These are phyloP conservation scores for Macrolepiota dolichaula DNA, from an alignment of 768 basidiomycete genomes.

Conservation along the genomic window DNA sequence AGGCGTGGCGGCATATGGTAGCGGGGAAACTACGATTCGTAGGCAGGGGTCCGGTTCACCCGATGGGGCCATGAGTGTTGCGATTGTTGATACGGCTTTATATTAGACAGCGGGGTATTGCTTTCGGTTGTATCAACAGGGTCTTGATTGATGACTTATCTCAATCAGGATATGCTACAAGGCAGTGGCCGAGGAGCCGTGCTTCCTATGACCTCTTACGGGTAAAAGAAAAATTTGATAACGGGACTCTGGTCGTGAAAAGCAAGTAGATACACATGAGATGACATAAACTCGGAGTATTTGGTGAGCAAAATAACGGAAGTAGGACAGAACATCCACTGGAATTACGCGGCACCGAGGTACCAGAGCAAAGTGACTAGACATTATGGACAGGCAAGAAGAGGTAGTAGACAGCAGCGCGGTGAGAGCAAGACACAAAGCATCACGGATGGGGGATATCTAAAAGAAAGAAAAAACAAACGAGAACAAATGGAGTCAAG, in stretches of 20 bases:
- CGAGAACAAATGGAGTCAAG: neutral
- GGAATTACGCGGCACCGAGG: neutral
- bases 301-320: neutral
- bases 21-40: no score
- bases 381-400: constrained; percentile 1
- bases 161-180: no score
- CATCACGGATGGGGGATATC: neutral
- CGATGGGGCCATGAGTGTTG: no score
- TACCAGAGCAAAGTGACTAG: neutral
- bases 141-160: no score
- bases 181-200: no score
- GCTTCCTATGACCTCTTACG: no score
- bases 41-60: no score
- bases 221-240: no score
- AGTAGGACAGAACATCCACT: neutral
- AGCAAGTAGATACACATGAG: neutral
- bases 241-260: neutral
- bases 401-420: neutral
- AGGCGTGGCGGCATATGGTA: neutral
- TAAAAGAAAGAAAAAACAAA: neutral
- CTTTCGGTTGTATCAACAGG: no score
- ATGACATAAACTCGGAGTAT: neutral
- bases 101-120: no score
- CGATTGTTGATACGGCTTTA: no score
- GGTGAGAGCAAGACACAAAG: constrained; percentile 9